Base-by-base conservation (phyloP, 768 basidiomycete species). In the Phanerochaete carnosa region DNA sequence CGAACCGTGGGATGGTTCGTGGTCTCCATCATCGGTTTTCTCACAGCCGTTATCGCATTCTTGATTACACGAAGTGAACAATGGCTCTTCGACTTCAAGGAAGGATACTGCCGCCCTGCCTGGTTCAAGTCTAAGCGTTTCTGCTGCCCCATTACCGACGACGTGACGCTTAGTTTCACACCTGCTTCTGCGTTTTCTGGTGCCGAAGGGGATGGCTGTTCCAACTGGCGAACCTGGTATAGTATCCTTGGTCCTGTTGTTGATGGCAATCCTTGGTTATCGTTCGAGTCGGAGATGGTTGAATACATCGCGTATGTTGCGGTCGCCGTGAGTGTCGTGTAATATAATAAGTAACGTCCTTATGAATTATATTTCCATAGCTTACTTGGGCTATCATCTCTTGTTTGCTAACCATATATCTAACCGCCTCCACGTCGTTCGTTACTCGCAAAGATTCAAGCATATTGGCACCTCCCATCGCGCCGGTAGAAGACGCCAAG, bases 391-490 rank as follows among this genome's bases (percentile, higher is more conserved):
- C 96, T 0, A 75, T 84, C 6, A 66, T 77, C 3, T 92, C 95
- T 0, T 87, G 85, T 28, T 67, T 89, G n/a, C 80, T 98, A 56
- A 98, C 97, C 0, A 81, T 98, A 65, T 76, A 88, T 62, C 76
- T 99, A 22, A 95, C 95, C 2, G 85, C 93, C 1, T 98, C 96
- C 0, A 90, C 90, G 1, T 89, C 90, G 1, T 95, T 97, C 65
- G 76, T 83, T 22, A 95, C 93, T 0, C 86, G 91, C 57, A 98
- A 97, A 70, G 95, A 98, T 71, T 91, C 88, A 3, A 88, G 83
- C n/a, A 86, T 86, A 45, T 73, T 85, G 9, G 77, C 81, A 1
- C 78, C 85, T 0, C 74, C 74, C 19, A 82, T 84, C 29, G 66
- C 67, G 6, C 58, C 70, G 45, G 63, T 43, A 26, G 65, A 71